Evolutionary conservation across 208 protist genomes (phyloP).

Genomic region (Histomonas meleagridis): DNA sequence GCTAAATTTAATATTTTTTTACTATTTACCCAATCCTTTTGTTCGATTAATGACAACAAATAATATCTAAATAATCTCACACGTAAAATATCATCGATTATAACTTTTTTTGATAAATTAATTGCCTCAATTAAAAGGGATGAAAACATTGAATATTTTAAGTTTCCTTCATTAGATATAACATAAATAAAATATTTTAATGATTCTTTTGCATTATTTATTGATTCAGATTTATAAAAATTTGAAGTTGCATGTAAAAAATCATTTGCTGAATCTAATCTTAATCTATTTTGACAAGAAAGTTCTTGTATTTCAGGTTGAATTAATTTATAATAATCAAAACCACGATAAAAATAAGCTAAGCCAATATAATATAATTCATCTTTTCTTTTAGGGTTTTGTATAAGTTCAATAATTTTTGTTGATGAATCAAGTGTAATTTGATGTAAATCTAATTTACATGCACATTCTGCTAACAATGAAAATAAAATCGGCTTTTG

Average conservation of each 20-base stretch:
- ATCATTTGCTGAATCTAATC: neutral
- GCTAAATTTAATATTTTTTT: neutral
- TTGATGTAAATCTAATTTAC: constrained; percentile 12
- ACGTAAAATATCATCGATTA: neutral
- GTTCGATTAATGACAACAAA: neutral
- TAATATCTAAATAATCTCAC: neutral
- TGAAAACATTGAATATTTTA: neutral
- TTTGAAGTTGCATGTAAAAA: neutral
- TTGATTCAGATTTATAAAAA: neutral
- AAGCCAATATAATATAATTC: constrained; percentile 2
- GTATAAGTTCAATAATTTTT: neutral
- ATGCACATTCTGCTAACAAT: neutral
- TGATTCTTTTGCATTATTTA: neutral
- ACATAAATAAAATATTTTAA: neutral
- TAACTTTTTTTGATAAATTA: neutral
- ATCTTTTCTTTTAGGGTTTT: neutral
- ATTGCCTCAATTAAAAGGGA: neutral
- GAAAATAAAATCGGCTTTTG: neutral
- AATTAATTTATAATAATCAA: neutral
- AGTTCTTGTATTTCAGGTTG: neutral
- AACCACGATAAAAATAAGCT: neutral
- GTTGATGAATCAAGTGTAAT: constrained; percentile 9
- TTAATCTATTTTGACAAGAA: neutral
- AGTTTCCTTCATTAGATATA: neutral
- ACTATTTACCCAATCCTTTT: neutral